Evolutionary conservation across 2,329 filamentous ascomycete species (phyloP), one percentile per base, ranked within the genome.

Genomic region (Ophiostoma sp.): DNA sequence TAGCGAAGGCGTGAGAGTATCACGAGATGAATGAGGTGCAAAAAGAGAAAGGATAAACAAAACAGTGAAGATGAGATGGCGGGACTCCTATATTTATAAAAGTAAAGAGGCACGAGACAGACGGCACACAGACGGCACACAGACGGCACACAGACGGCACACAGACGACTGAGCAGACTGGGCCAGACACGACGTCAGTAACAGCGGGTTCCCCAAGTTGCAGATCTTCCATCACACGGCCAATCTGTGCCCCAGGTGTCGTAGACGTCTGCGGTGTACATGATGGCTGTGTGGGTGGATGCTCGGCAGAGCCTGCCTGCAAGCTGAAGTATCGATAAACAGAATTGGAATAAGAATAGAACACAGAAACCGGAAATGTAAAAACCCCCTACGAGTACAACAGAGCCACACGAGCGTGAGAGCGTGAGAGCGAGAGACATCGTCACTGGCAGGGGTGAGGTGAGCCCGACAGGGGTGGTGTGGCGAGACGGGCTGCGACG

Each of bases 131-230:
- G 7, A 49, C 47, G 47, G 16, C 27, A n/a, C 47, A 49, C 14
- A 55, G 49, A 16, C 49, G 16, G n/a, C 27, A n/a, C 47, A 49
- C 14, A 55, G 49, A 16, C 49, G 16, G n/a, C 55, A 64, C 64
- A 18, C 49, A 55, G n/a, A 55, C 49, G 49, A 55, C 49, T 27
- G 27, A 27, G 27, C 27, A 27, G 27, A 44, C 42, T 12, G 6
- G 42, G 55, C 16, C 27, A 60, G 55, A 60, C 55, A 60, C 42
- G 42, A 6, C 42, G 42, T 44, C 42, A 44, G 42, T 7, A 6
- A 44, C 49, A 55, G n/a, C 52, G 16, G n/a, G 47, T n/a, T 52
- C 55, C 27, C 55, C 55, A 60, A 27, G 55, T 60, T 60, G 52
- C 52, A 38, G 27, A 60, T 60, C 27, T 58, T 58, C 9, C 52